Evolutionary conservation across 495 filamentous ascomycete genomes (phyloP), one percentile per base, ranked within the genome.

Genomic region (Penicillium desertorum): DNA sequence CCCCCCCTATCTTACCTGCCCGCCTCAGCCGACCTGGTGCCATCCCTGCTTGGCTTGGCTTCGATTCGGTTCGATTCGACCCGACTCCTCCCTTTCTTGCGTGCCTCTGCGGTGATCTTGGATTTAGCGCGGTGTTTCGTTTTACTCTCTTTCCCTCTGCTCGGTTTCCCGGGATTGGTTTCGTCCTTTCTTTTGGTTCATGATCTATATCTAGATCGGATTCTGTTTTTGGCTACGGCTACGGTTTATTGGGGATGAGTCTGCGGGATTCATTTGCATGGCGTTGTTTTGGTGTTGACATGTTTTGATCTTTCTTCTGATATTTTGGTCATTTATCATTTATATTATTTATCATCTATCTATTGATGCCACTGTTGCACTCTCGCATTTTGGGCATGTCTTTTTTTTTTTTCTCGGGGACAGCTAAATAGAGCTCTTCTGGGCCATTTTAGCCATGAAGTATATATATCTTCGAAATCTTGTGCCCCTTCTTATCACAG

Each of bases 51-150:
- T 30, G 53, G 32, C 52, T 46, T 32, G 14, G 20, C 11, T 16
- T 17, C 44, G 43, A 34, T 30, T 45, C 53, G 53, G 12, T 23
- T 16, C 22, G 14, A 27, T 16, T 25, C 34, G 43, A 45, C 16
- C 34, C 53, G 53, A 8, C 17, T 44, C 7, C 25, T 45, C 58
- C 43, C 46, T 39, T 39, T 20, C 20, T 55, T 39, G 20, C 30
- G 37, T 29, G 5, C 25, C n/a, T 22, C 22, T 42, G 36, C 36
- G 22, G 50, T 42, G 50, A 29, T 54, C 46, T 57, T 47, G 55
- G 57, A 49, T 58, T 70, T 73, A 71, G 70, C 70, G 60, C 55
- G 70, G 70, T 70, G 70, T 71, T 69, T 47, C 27, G 47, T 63
- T 51, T 62, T 32, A 23, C 45, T 64, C n/a, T 61, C 22, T 22